A percentile compares a stretch with the other conserved stretches of the same genome.
These are phyloP conservation scores for Anthoceros angustus DNA, from an alignment of 225 moss, liverwort and hornwort genomes.

Conservation along the genomic window DNA sequence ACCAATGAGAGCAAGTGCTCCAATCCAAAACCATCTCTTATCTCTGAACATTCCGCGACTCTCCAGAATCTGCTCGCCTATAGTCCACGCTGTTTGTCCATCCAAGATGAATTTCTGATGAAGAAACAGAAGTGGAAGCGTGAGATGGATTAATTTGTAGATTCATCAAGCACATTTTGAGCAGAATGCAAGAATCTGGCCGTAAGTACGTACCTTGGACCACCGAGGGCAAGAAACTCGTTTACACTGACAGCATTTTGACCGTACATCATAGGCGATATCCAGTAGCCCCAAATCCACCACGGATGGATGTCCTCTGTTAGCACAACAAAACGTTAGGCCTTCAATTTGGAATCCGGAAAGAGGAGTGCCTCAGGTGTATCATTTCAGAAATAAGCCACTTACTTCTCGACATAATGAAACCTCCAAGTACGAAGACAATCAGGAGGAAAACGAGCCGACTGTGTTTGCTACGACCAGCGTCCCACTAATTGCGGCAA, in stretches of 20 bases:
- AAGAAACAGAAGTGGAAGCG: no score
- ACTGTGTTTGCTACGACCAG: constrained; percentile 71
- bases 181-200: not conserved
- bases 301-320: constrained; percentile 39
- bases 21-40: constrained; percentile 67
- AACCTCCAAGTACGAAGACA: constrained; percentile 65
- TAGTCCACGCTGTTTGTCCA: constrained; percentile 14
- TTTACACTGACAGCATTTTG: constrained; percentile 53
- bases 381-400: not conserved
- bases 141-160: no score
- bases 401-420: constrained; percentile 39
- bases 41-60: constrained; percentile 29
- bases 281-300: constrained; percentile 99
- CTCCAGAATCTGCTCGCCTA: constrained; percentile 27
- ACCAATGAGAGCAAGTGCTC: constrained; percentile 30
- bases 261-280: constrained; percentile 61
- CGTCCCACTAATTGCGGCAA: constrained; percentile 55
- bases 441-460: constrained; percentile 45
- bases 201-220: constrained; percentile 19
- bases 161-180: not conserved
- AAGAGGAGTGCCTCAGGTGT: not conserved
- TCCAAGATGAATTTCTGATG: not conserved
- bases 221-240: constrained; percentile 76
- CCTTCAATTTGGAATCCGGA: not conserved
- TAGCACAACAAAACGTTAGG: not conserved